Evolutionary conservation across 352 stramenopile species (phyloP), one percentile per base, ranked within the genome.

Genomic region (Saprolegnia diclina): DNA sequence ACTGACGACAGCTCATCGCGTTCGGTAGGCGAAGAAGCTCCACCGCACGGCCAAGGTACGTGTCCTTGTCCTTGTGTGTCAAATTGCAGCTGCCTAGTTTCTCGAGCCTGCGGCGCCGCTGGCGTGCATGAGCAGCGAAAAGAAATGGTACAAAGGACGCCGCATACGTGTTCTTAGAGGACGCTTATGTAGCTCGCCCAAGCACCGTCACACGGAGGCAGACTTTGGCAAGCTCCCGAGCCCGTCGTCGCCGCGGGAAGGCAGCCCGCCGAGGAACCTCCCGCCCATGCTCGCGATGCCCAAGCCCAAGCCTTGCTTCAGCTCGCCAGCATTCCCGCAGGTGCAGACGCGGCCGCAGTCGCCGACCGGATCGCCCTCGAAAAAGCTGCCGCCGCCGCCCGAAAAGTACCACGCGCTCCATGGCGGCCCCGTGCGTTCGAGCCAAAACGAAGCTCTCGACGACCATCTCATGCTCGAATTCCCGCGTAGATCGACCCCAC

Each of bases 331-430:
- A 19, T 69, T 69, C 21, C 63, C 63, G n/a, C 63, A 59, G 24
- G 63, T 69, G 5, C 16, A 42, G 16, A 24, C 63, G 11, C 44
- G 53, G 53, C 24, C 63, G 21, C 22, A 48, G n/a, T 67, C 62
- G 14, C 62, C 62, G n/a, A 59, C 63, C 52, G 32, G 52, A 7
- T 61, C 63, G 26, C 76, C 74, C 24, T 77, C 73, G 7, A 82
- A 82, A 53, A 85, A 84, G 73, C 71, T 82, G 16, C 79, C 79
- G 4, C 74, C 79, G 5, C 74, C 71, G 13, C 79, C 78, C 10
- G 77, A 82, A n/a, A 78, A 75, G 45, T 76, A 71, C 24, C 63
- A 77, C 38, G 64, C 72, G 19, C 74, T 74, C 55, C 54, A 80
- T 45, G 59, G 67, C 19, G 61, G 76, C 22, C 56, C 61, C 10